A percentile compares a stretch with the other conserved stretches of the same genome.
Evolutionary conservation across 164 flowering plant species (phyloP).

Genomic region (Vitis cinerea): DNA sequence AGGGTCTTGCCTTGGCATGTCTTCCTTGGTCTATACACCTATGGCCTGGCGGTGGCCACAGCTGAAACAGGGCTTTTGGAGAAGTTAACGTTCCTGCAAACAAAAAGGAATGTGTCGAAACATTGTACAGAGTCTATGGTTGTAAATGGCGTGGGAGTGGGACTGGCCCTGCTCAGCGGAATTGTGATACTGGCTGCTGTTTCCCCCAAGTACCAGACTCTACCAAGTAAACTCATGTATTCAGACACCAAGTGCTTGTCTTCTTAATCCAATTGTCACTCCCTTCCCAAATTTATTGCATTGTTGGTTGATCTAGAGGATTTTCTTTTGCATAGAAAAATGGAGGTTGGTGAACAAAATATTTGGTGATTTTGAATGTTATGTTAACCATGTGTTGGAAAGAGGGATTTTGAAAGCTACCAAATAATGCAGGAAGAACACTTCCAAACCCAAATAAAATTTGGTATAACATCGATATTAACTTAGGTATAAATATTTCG

Average conservation of each 20-base stretch:
- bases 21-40: constrained; percentile 85
- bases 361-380: no score
- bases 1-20: constrained; percentile 81
- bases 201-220: constrained; percentile 43
- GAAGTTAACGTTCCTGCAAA: constrained; percentile 78
- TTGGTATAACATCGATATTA: no score
- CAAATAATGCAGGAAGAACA: no score
- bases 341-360: no score
- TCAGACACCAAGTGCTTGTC: constrained; percentile 24
- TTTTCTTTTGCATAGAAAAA: no score
- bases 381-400: no score
- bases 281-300: not conserved
- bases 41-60: constrained; percentile 79
- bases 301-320: not conserved
- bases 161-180: constrained; percentile 73
- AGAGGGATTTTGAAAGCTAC: no score
- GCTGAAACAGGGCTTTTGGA: constrained; percentile 93
- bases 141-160: constrained; percentile 73
- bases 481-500: no score
- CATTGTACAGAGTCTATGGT: constrained; percentile 61
- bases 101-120: constrained; percentile 41
- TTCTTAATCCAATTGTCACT: constrained; percentile 2
- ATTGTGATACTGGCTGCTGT: constrained; percentile 67
- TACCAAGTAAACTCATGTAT: constrained; percentile 26
- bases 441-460: no score